phyloP scores from a whole-genome alignment of 2,329 filamentous ascomycete genomes.

The Monosporascus sp. region DNA sequence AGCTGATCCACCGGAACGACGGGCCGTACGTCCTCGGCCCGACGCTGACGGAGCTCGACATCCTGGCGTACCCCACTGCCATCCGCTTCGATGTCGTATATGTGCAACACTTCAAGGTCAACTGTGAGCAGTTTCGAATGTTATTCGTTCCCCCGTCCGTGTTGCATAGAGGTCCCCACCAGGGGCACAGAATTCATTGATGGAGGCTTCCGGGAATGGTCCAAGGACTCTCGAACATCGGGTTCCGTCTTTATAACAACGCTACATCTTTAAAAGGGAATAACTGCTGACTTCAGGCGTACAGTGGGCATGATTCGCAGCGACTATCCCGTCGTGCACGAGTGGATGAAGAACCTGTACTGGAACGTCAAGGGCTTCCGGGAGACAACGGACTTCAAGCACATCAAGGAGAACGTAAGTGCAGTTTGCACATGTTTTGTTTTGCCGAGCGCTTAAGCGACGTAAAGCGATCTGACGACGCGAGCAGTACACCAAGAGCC shows the following conservation, averaged over 20 bases:
- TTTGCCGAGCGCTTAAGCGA: neutral
- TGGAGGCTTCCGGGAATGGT: too few relatives aligned
- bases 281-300: too few relatives aligned
- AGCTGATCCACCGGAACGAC: conserved; percentile 25
- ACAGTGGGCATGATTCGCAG: conserved; percentile 50
- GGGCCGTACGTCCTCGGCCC: conserved; percentile 52
- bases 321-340: conserved; percentile 55
- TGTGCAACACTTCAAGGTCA: conserved; percentile 63
- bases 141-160: too few relatives aligned
- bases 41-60: conserved; percentile 53
- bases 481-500: conserved; percentile 46
- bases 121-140: conserved; percentile 22
- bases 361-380: conserved; percentile 49
- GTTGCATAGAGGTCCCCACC: too few relatives aligned
- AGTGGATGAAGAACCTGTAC: conserved; percentile 57
- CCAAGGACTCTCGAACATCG: too few relatives aligned
- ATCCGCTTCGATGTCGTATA: conserved; percentile 59
- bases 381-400: conserved; percentile 58
- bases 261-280: too few relatives aligned
- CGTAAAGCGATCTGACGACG: neutral
- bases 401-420: conserved; percentile 59
- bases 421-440: neutral
- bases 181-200: too few relatives aligned
- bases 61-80: conserved; percentile 51
- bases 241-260: too few relatives aligned